Conservation (phyloP, 2,329 filamentous ascomycete genomes). For the Camptophora hylomeconis region DNA sequence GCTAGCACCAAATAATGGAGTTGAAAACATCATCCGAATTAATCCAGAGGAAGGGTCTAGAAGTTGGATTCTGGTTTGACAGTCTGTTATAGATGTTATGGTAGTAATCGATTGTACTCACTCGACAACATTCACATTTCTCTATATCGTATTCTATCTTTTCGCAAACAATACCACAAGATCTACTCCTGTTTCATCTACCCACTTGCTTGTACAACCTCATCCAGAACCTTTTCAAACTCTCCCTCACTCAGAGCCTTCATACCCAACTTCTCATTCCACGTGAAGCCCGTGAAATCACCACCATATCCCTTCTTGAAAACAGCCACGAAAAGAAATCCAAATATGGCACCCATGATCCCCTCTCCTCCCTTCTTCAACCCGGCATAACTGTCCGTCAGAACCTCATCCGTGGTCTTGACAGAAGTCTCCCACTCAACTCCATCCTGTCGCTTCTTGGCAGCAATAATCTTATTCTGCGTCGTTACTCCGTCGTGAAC, state of each 20-base stretch:
- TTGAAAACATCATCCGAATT: no score
- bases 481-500: constrained; percentile 32
- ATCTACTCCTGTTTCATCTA: no score
- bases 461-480: constrained; percentile 29
- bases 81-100: no score
- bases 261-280: constrained; percentile 29
- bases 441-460: constrained; percentile 22
- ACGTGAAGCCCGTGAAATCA: constrained; percentile 19
- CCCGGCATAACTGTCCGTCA: constrained; percentile 14
- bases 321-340: constrained; percentile 21
- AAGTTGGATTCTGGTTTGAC: no score
- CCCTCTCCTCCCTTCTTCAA: constrained; percentile 16
- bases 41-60: no score
- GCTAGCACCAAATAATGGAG: no score
- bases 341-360: constrained; percentile 12
- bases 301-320: constrained; percentile 23
- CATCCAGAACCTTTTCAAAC: constrained; percentile 14
- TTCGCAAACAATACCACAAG: no score
- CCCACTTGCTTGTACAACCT: not conserved
- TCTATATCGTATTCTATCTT: no score
- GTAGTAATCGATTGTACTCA: no score
- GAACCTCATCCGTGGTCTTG: constrained; percentile 6
- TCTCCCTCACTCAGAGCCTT: constrained; percentile 22
- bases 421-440: constrained; percentile 11
- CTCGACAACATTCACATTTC: no score